Evolutionary conservation across 2,329 filamentous ascomycete genomes (phyloP), one percentile per base, ranked within the genome.

Genomic region (Epichloe coenophiala): DNA sequence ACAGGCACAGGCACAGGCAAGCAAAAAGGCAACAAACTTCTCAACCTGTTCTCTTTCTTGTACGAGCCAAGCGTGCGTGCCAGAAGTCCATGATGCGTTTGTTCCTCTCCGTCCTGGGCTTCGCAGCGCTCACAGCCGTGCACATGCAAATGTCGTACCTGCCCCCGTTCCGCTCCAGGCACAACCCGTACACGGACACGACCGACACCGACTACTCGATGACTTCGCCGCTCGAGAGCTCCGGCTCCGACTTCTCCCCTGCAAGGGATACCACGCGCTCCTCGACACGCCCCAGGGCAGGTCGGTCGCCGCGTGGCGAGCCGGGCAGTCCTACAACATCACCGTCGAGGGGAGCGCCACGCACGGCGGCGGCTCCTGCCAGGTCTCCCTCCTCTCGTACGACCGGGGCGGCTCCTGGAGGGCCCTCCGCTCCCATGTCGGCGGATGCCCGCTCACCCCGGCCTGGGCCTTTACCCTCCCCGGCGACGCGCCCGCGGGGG

Each of bases 341-440:
- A 77, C 74, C 52, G 69, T 90, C 49, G 68, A 68, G 53, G 86
- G 85, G 35, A 75, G 75, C 47, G 79, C 80, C 43, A 66, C 66
- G 47, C 84, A 88, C 68, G 70, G 72, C 37, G 86, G 86, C 39
- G 87, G 87, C 39, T 87, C 81, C 11, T 91, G 86, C 68, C 87
- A 91, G 68, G 71, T 87, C 45, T 79, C 82, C n/a, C n/a, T n/a
- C 2, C 71, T 91, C 19, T 87, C 83, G 35, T 87, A 84, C 66
- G 84, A 91, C 69, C 71, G 78, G 55, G 86, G 84, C 45, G 66
- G 71, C 31, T n/a, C 77, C 23, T 91, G 86, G 71, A 80, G 75
- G 54, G 87, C 88, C 71, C 72, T 80, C 56, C 67, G 77, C 60
- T 78, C 75, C 56, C 76, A 73, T 60, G 66, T 78, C 58, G 77